phyloP scores from a whole-genome alignment of 2,329 filamentous ascomycete genomes.

The Capronia americana region DNA sequence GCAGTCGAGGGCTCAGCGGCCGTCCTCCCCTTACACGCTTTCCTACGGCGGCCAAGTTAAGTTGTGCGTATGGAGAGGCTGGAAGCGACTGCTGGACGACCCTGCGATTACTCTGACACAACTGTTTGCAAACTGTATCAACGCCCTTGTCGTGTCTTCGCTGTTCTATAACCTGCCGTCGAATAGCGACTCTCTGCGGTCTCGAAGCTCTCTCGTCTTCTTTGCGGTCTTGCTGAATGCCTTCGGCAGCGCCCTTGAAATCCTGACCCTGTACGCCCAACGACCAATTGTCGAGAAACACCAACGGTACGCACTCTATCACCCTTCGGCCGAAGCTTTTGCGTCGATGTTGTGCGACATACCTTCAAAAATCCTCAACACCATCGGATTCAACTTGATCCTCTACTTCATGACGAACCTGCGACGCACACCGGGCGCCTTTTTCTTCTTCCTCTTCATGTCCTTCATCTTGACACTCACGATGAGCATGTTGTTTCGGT shows the following conservation, averaged over 20 bases:
- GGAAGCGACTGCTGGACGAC: conserved; percentile 70
- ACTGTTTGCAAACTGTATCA: conserved; percentile 62
- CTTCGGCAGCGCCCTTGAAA: conserved; percentile 69
- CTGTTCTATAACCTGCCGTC: conserved; percentile 69
- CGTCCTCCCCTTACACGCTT: conserved; percentile 62
- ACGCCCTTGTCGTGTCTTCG: conserved; percentile 69
- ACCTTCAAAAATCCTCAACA: conserved; percentile 78
- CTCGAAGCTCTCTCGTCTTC: conserved; percentile 69
- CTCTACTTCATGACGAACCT: conserved; percentile 90
- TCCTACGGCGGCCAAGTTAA: conserved; percentile 62
- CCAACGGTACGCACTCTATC: conserved; percentile 82
- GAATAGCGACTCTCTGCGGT: conserved; percentile 65
- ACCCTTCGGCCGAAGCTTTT: conserved; percentile 84
- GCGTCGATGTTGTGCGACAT: conserved; percentile 85
- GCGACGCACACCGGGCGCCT: conserved; percentile 72
- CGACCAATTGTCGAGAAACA: conserved; percentile 94
- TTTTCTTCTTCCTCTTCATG: conserved; percentile 84
- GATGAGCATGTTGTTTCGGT: conserved; percentile 68
- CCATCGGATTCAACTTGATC: conserved; percentile 76
- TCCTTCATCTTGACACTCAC: conserved; percentile 64
- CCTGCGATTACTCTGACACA: conserved; percentile 69
- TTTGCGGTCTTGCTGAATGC: conserved; percentile 68
- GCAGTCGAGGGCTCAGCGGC: conserved; percentile 50
- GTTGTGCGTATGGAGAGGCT: conserved; percentile 64
- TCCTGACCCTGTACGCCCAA: conserved; percentile 80